phyloP scores from a whole-genome alignment of 192 early-diverging fungal species.

The Entomortierella parvispora region DNA sequence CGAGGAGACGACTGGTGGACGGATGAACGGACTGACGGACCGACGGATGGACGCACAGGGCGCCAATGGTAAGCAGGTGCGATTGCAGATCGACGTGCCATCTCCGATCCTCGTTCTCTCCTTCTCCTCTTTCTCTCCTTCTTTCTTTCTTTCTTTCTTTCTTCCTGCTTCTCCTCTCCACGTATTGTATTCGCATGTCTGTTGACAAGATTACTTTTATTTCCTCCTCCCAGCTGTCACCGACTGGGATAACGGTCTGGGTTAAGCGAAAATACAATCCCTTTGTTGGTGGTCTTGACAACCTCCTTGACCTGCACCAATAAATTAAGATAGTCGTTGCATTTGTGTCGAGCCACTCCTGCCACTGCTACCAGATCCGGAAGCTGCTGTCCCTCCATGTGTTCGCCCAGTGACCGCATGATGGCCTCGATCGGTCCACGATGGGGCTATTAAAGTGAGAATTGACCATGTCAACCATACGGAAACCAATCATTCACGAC shows the following conservation, averaged over 20 bases:
- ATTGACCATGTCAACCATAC: neutral
- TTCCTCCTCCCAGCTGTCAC: neutral
- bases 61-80: no score
- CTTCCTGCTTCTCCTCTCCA: no score
- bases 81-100: no score
- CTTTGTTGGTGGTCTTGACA: slow-evolving; percentile 39
- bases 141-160: no score
- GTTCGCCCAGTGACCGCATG: slow-evolving; percentile 35
- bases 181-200: no score
- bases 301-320: slow-evolving; percentile 44
- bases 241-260: slow-evolving; percentile 52
- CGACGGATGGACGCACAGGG: no score
- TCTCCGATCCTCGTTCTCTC: no score
- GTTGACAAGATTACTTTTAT: no score
- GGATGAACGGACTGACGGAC: neutral
- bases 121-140: no score
- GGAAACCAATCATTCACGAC: neutral
- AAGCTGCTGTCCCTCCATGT: slow-evolving; percentile 36
- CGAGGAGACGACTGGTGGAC: neutral
- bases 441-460: slow-evolving; percentile 27
- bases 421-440: slow-evolving; percentile 37
- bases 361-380: slow-evolving; percentile 32
- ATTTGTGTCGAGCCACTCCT: slow-evolving; percentile 31
- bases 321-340: slow-evolving; percentile 43
- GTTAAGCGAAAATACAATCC: slow-evolving; percentile 36